Evolutionary conservation across 495 filamentous ascomycete genomes (phyloP).

Genomic region (Schizothecium vesticola): DNA sequence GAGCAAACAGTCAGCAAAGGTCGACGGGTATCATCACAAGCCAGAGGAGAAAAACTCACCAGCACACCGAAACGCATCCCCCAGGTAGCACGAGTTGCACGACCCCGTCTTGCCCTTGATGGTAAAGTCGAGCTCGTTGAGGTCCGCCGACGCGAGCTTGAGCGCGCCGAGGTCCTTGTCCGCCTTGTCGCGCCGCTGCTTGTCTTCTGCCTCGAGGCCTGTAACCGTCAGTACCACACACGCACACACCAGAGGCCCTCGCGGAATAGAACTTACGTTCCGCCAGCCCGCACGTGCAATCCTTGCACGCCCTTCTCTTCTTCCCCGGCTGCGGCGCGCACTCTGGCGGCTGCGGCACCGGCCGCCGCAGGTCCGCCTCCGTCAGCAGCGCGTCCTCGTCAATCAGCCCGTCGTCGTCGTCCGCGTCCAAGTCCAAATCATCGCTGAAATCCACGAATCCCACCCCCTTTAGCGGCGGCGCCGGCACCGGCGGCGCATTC

Average conservation of each 20-base stretch:
- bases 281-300: constrained; percentile 91
- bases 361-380: constrained; percentile 70
- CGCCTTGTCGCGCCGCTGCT: constrained; percentile 55
- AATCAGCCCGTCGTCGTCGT: constrained; percentile 70
- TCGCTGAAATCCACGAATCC: constrained; percentile 69
- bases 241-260: no score
- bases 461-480: constrained; percentile 50
- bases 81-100: constrained; percentile 87
- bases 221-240: no score
- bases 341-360: constrained; percentile 70
- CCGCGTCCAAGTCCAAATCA: constrained; percentile 54
- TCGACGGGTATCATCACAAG: no score
- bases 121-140: constrained; percentile 89
- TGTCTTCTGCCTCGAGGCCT: constrained; percentile 70
- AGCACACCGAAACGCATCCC: constrained; percentile 76
- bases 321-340: constrained; percentile 79
- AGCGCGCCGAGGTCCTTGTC: constrained; percentile 48
- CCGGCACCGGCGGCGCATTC: constrained; percentile 18
- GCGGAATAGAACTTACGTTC: constrained; percentile 46
- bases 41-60: constrained; percentile 12
- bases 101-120: constrained; percentile 91
- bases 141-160: constrained; percentile 72
- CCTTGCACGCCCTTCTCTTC: constrained; percentile 89
- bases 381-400: constrained; percentile 83
- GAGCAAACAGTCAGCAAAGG: constrained; percentile 27